Conservation (phyloP, 208 protist genomes). For the Porcisia hertigi region DNA sequence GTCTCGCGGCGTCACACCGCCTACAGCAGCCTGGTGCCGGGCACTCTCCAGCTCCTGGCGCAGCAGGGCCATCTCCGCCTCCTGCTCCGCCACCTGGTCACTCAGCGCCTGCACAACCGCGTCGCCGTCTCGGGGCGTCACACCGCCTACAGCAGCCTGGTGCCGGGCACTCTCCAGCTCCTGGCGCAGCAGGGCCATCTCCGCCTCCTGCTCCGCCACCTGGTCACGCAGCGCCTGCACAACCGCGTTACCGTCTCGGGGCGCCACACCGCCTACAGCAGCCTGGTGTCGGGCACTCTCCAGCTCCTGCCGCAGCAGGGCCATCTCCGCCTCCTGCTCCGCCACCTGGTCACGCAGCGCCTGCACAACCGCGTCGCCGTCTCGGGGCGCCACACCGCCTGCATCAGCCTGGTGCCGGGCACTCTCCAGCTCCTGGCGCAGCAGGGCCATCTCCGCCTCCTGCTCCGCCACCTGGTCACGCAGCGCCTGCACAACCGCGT, state of each 20-base stretch:
- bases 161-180: no score
- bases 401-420: background rate
- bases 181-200: background rate
- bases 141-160: no score
- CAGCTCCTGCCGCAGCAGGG: background rate
- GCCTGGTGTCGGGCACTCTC: background rate
- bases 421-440: background rate
- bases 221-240: constrained; percentile 1
- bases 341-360: background rate
- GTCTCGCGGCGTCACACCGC: background rate
- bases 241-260: background rate
- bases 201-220: background rate
- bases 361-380: no score
- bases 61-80: background rate
- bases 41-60: constrained; percentile 6
- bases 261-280: background rate
- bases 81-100: constrained; percentile 5
- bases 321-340: background rate
- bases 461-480: background rate
- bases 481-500: background rate
- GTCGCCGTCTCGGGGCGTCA: background rate
- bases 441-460: background rate
- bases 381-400: background rate
- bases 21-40: no score
- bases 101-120: background rate